A percentile compares a stretch with the other conserved stretches of the same genome.
These are phyloP conservation scores for Diversispora eburnea DNA, from an alignment of 192 early-diverging fungal genomes.

Conservation along the genomic window DNA sequence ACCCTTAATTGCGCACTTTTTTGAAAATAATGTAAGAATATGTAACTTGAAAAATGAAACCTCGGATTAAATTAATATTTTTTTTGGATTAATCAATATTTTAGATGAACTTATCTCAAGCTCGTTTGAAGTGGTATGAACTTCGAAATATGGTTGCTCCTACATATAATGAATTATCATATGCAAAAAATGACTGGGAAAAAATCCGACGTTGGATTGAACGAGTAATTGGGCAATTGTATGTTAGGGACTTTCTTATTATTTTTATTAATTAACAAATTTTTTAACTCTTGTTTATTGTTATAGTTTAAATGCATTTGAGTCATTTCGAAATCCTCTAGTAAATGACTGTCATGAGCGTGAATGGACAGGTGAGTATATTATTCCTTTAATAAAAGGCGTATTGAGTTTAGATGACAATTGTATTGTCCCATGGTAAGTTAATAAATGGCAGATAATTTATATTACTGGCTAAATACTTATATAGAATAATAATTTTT, in stretches of 20 bases:
- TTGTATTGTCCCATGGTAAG: too few species aligned
- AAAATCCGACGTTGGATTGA: too few species aligned
- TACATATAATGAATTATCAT: not conserved
- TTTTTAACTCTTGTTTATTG: too few species aligned
- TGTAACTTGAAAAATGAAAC: not conserved
- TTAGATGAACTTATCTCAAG: not conserved
- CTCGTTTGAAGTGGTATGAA: constrained; percentile 17
- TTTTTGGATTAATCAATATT: not conserved
- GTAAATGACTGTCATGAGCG: constrained; percentile 20
- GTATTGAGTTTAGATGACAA: not conserved
- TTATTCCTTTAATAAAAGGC: constrained; percentile 25
- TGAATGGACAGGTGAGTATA: constrained; percentile 19
- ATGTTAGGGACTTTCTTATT: too few species aligned
- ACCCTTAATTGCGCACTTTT: constrained; percentile 4
- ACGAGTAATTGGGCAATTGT: too few species aligned
- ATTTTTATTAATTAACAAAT: too few species aligned
- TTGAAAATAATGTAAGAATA: constrained; percentile 14
- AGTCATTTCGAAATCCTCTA: constrained; percentile 13
- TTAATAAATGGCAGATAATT: too few species aligned
- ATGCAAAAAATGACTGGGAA: too few species aligned
- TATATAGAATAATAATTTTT: too few species aligned
- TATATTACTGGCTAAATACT: too few species aligned
- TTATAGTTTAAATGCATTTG: not conserved
- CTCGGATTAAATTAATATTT: not conserved
- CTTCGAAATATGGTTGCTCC: constrained; percentile 12